These are phyloP conservation scores for Penicillium expansum DNA, from an alignment of 2,329 filamentous ascomycete genomes.

Conservation along the genomic window DNA sequence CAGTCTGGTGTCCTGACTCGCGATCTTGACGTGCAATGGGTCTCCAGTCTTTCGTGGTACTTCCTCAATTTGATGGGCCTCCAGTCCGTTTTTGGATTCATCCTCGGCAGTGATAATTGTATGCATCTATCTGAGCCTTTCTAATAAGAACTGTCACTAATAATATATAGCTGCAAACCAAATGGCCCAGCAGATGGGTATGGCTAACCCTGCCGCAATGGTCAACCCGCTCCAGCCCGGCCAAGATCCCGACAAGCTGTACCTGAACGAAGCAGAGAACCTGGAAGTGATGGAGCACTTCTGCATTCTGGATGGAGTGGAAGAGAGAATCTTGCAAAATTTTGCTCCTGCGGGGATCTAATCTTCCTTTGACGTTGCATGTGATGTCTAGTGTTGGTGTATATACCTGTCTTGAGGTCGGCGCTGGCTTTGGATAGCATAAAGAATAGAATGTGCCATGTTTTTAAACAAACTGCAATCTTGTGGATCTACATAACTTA, in stretches of 20 bases:
- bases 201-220: slow-evolving; percentile 66
- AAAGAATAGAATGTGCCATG: slow-evolving; percentile 7
- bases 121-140: slow-evolving; percentile 34
- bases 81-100: slow-evolving; percentile 95
- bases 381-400: slow-evolving; percentile 5
- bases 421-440: slow-evolving; percentile 9
- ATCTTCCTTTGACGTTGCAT: slow-evolving; percentile 1
- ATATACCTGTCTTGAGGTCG: slow-evolving; percentile 8
- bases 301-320: slow-evolving; percentile 83
- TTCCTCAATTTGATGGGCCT: slow-evolving; percentile 96
- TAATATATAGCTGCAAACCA: slow-evolving; percentile 73
- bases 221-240: slow-evolving; percentile 82
- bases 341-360: slow-evolving; percentile 28
- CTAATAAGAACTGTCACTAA: background rate
- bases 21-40: slow-evolving; percentile 97
- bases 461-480: background rate
- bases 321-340: slow-evolving; percentile 71
- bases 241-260: slow-evolving; percentile 93
- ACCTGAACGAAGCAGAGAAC: slow-evolving; percentile 89
- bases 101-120: slow-evolving; percentile 95
- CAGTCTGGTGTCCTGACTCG: slow-evolving; percentile 94
- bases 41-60: slow-evolving; percentile 98
- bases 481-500: background rate
- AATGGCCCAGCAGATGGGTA: slow-evolving; percentile 78
- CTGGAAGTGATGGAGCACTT: slow-evolving; percentile 91